Percentiles rank a stretch among this genome's conserved stretches.
phyloP scores from a whole-genome alignment of 495 filamentous ascomycete species.

The Penicillium daleae region DNA sequence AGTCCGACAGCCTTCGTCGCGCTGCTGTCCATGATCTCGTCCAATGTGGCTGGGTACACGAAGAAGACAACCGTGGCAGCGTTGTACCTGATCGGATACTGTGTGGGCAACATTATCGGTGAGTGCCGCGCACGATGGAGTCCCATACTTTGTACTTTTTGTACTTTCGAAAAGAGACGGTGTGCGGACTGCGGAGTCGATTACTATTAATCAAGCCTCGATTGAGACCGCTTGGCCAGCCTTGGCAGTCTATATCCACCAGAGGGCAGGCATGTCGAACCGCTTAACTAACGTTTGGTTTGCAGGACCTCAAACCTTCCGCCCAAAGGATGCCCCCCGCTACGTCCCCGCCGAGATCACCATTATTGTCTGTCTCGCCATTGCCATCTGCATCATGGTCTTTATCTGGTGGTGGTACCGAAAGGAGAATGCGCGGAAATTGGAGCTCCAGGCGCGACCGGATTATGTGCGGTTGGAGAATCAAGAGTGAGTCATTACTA shows the following conservation, averaged over 20 bases:
- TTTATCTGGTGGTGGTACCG: slow-evolving; percentile 68
- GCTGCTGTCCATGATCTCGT: slow-evolving; percentile 58
- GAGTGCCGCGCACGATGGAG: too few species aligned
- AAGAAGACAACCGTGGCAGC: slow-evolving; percentile 77
- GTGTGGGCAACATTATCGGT: slow-evolving; percentile 52
- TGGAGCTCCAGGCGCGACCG: slow-evolving; percentile 51
- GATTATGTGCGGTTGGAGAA: slow-evolving; percentile 69
- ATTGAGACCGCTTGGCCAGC: not conserved
- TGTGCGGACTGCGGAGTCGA: not conserved
- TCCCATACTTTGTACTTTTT: too few species aligned
- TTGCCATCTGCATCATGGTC: slow-evolving; percentile 57
- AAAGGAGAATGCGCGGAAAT: slow-evolving; percentile 64
- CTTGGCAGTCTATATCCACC: not conserved
- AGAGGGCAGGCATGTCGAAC: not conserved
- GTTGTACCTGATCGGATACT: slow-evolving; percentile 70
- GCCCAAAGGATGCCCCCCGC: slow-evolving; percentile 57
- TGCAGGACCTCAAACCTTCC: slow-evolving; percentile 61
- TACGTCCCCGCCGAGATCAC: slow-evolving; percentile 72
- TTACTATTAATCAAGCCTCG: not conserved
- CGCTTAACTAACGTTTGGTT: not conserved
- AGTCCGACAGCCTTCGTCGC: slow-evolving; percentile 54
- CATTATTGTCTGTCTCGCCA: slow-evolving; percentile 65
- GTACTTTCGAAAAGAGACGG: not conserved
- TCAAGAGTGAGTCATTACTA: slow-evolving; percentile 53
- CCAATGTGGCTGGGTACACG: slow-evolving; percentile 73